Conservation (phyloP, 1,139 yeast species). For the Suhomyces coccinellae region DNA sequence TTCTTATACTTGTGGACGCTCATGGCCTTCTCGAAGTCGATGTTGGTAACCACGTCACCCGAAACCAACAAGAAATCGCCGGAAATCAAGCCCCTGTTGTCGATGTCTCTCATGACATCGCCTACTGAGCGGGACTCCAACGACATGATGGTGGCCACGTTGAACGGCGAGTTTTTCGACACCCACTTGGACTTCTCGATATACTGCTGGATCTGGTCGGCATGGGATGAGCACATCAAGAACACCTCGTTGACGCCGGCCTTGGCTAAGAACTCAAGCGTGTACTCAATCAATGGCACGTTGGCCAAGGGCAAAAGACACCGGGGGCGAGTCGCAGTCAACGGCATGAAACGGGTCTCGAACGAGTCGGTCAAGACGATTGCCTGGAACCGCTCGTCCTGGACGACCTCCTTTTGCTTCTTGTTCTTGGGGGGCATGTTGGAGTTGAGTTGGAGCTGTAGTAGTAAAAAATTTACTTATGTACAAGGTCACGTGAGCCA, state of each 20-base stretch:
- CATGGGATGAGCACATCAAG: slow-evolving; percentile 86
- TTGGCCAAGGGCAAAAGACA: slow-evolving; percentile 90
- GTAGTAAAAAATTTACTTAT: slow-evolving; percentile 5
- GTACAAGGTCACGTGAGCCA: slow-evolving; percentile 5
- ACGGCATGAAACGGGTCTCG: slow-evolving; percentile 88
- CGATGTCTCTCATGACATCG: slow-evolving; percentile 95
- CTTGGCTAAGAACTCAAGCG: slow-evolving; percentile 88
- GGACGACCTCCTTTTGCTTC: slow-evolving; percentile 56
- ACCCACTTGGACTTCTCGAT: slow-evolving; percentile 85
- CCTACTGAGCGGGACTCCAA: slow-evolving; percentile 91
- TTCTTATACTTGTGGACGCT: slow-evolving; percentile 72
- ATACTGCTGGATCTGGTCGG: slow-evolving; percentile 81
- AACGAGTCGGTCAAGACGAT: slow-evolving; percentile 92
- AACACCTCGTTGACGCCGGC: slow-evolving; percentile 90
- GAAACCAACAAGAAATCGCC: slow-evolving; percentile 88
- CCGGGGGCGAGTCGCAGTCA: slow-evolving; percentile 81
- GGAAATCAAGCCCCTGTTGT: slow-evolving; percentile 81
- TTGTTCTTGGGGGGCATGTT: slow-evolving; percentile 49
- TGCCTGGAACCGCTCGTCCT: slow-evolving; percentile 84
- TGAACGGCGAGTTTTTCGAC: slow-evolving; percentile 71
- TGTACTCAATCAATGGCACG: slow-evolving; percentile 91
- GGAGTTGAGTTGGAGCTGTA: neutral
- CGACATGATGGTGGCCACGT: slow-evolving; percentile 74
- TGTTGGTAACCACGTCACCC: slow-evolving; percentile 92
- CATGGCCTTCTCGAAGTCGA: slow-evolving; percentile 74